Percentiles rank a stretch among this genome's conserved stretches.
Conservation (phyloP, 805 yeast genomes). For the Ogataea minuta region DNA sequence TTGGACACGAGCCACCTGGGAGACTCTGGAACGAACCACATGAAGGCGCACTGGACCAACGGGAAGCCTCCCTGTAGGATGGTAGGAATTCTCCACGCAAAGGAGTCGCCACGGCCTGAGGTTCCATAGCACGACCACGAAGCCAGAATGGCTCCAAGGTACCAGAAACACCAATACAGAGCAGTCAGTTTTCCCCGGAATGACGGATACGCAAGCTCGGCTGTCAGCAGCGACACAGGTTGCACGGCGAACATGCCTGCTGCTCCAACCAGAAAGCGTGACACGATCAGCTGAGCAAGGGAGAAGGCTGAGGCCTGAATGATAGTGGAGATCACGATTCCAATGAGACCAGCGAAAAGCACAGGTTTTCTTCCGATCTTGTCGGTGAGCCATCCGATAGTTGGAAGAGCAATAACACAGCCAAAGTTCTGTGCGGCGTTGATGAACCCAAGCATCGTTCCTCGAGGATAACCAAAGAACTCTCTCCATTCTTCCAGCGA, state of each 20-base stretch:
- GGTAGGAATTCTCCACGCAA: conserved; percentile 57
- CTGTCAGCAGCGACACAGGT: conserved; percentile 47
- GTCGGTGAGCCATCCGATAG: conserved; percentile 40
- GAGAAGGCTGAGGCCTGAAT: conserved; percentile 46
- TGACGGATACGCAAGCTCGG: conserved; percentile 50
- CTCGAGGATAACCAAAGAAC: conserved; percentile 34
- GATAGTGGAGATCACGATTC: conserved; percentile 54
- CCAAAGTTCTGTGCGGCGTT: conserved; percentile 40
- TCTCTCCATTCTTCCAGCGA: conserved; percentile 38
- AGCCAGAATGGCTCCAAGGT: conserved; percentile 45
- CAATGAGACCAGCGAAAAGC: conserved; percentile 48
- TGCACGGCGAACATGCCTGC: conserved; percentile 44
- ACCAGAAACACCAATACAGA: conserved; percentile 47
- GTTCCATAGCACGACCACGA: conserved; percentile 48
- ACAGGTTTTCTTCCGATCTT: conserved; percentile 58
- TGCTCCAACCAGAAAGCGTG: conserved; percentile 49
- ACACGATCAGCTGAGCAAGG: conserved; percentile 37
- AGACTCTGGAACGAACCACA: conserved; percentile 43
- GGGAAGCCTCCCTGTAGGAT: conserved; percentile 51
- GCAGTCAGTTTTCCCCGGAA: conserved; percentile 43
- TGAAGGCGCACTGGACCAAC: conserved; percentile 35
- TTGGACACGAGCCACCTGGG: conserved; percentile 41
- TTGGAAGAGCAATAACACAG: conserved; percentile 29
- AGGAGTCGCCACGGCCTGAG: conserved; percentile 30
- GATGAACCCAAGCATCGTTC: conserved; percentile 36